These are phyloP conservation scores for Trichosporon asahii DNA, from an alignment of 1,284 basidiomycete species.

Conservation along the genomic window DNA sequence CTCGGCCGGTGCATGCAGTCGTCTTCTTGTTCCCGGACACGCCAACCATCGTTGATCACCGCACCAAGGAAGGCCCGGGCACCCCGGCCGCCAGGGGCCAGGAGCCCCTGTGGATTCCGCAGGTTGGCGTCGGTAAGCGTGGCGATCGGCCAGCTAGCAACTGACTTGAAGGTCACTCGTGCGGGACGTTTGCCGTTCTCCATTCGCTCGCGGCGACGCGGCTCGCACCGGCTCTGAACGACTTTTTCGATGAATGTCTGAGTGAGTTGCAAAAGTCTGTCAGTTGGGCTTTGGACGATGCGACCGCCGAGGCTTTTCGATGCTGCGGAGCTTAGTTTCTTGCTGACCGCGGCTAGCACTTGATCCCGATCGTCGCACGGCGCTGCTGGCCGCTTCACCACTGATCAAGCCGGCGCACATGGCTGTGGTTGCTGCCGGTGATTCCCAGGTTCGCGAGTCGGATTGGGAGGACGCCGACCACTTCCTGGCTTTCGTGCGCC, in stretches of 20 bases:
- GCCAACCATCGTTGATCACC: constrained; percentile 20
- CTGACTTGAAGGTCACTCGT: constrained; percentile 27
- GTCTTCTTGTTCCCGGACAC: constrained; percentile 54
- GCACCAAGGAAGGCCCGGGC: constrained; percentile 15
- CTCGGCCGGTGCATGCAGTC: constrained; percentile 54
- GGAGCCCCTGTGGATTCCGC: constrained; percentile 30
- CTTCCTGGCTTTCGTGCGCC: constrained; percentile 26
- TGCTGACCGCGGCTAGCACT: not conserved
- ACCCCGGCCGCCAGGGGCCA: not conserved
- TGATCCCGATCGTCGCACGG: constrained; percentile 11
- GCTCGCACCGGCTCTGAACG: constrained; percentile 19
- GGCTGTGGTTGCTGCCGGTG: constrained; percentile 21
- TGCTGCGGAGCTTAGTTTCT: not conserved
- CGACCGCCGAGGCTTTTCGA: not conserved
- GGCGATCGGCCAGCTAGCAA: not conserved
- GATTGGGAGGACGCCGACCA: constrained; percentile 32
- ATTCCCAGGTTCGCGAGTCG: constrained; percentile 19
- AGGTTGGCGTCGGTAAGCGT: constrained; percentile 22
- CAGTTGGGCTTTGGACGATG: not conserved
- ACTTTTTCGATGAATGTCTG: constrained; percentile 24
- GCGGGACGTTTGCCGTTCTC: constrained; percentile 31
- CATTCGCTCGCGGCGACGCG: constrained; percentile 26
- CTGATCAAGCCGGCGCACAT: constrained; percentile 28
- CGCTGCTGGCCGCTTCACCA: constrained; percentile 19
- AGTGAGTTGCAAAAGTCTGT: constrained; percentile 12